Base-by-base conservation (phyloP, 1,284 basidiomycete species). In the Cutaneotrichosporon cutaneum region DNA sequence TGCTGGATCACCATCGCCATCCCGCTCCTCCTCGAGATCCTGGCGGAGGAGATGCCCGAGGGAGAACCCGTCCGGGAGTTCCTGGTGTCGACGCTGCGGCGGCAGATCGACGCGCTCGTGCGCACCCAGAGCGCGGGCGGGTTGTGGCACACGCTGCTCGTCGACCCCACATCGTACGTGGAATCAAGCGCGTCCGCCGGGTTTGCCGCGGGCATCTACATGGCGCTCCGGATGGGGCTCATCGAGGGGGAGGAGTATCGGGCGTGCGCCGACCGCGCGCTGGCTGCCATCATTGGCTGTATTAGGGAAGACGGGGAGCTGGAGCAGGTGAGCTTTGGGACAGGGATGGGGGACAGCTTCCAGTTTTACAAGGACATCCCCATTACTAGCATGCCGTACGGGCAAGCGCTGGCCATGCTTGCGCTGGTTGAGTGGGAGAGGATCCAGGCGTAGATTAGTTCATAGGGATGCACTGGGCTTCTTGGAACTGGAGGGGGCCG, bases 331-430 rank as follows among this genome's bases (percentile, higher is more conserved):
- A 85, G 84, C 4, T 86, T 86, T 67, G 85, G 85, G 11, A 86
- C 85, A 6, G 85, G 83, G 16, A 84, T 87, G 56, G 86, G 86
- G 59, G 76, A 82, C 60, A 76, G 83, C 64, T 70, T 83, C 36
- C 83, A 86, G 60, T 83, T 82, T 57, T 86, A 86, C 74, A 85
- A 82, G 71, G 78, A 82, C 54, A 82, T 86, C 54, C 80, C 82
- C 21, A 76, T 86, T 69, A 88, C 86, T 10, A 83, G 83, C 55
- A 87, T 87, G 86, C 85, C 86, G 3, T 87, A 87, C 65, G 85
- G 86, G 8, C 85, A 87, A 70, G 85, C 85, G 59, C 72, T 87
- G 66, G 85, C 84, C 3, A 75, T 79, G 65, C 63, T 77, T 9
- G 78, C 78, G 1, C 65, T 80, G 36, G 78, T 78, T 13, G 77